Conservation (phyloP, 176 grass and related monocot genomes). For the Oryza nivara region DNA sequence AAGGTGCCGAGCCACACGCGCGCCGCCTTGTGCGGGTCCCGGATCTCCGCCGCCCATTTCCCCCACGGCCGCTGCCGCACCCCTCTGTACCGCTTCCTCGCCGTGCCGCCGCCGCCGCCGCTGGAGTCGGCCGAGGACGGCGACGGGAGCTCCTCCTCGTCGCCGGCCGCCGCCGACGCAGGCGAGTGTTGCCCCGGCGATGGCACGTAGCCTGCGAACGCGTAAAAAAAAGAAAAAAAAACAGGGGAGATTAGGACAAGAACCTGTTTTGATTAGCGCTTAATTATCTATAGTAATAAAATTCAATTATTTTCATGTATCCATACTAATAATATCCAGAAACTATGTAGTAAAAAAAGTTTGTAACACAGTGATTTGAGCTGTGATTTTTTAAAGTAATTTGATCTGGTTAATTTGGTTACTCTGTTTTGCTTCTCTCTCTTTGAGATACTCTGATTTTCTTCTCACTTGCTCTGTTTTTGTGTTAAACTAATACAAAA, state of each 20-base stretch:
- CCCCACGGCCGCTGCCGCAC: conserved; percentile 84
- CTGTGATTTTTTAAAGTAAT: too few species aligned
- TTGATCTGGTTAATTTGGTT: too few species aligned
- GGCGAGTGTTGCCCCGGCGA: not conserved
- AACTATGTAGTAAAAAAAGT: too few species aligned
- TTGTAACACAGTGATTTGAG: too few species aligned
- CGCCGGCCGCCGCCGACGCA: not conserved
- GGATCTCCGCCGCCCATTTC: conserved; percentile 86
- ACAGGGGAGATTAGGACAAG: not conserved
- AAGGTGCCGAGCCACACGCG: conserved; percentile 92
- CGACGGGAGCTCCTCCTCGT: not conserved
- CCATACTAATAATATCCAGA: too few species aligned
- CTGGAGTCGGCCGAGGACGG: conserved; percentile 34
- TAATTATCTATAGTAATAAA: too few species aligned
- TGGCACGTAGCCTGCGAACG: conserved; percentile 13
- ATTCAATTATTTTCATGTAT: too few species aligned
- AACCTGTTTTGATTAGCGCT: not conserved
- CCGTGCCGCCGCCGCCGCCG: conserved; percentile 14
- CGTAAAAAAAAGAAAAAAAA: too few species aligned
- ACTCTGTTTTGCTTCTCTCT: too few species aligned
- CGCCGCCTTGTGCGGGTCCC: conserved; percentile 67
- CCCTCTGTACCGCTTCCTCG: conserved; percentile 54
- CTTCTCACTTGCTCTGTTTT: too few species aligned
- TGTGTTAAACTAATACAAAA: too few species aligned
- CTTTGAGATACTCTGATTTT: too few species aligned